Conservation (phyloP, 1,139 yeast species). For the Ashbya aceris region DNA sequence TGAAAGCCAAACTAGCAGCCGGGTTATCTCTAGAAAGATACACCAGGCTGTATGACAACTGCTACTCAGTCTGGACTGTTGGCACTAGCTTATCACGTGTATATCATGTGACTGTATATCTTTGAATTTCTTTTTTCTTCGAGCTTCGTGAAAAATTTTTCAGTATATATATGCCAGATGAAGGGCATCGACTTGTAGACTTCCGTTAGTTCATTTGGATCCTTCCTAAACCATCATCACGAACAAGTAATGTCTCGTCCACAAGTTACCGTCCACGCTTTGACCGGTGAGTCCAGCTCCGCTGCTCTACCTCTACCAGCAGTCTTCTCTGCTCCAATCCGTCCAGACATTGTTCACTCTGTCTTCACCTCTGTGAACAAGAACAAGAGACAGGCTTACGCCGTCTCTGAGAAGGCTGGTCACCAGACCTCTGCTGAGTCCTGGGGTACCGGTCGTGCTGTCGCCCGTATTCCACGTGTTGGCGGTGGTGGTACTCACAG, state of each 20-base stretch:
- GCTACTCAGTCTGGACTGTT: too few relatives aligned
- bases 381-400: slow-evolving; percentile 99
- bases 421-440: slow-evolving; percentile 99
- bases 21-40: too few relatives aligned
- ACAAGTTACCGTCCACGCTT: slow-evolving; percentile 90
- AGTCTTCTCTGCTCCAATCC: slow-evolving; percentile 98
- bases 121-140: neutral
- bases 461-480: slow-evolving; percentile 99
- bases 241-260: slow-evolving; percentile 66
- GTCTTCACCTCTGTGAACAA: slow-evolving; percentile 97
- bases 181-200: neutral
- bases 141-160: neutral
- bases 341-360: slow-evolving; percentile 98
- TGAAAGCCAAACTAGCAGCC: too few relatives aligned
- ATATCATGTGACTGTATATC: neutral
- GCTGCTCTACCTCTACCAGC: slow-evolving; percentile 92
- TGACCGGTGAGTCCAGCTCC: slow-evolving; percentile 79
- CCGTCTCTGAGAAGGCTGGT: slow-evolving; percentile 98
- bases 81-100: too few relatives aligned
- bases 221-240: slow-evolving; percentile 2
- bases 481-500: slow-evolving; percentile 99
- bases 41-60: too few relatives aligned
- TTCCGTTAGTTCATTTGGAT: neutral
- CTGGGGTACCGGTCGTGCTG: slow-evolving; percentile 99
- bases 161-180: neutral